Percentiles rank a stretch among this genome's conserved stretches.
phyloP scores from a whole-genome alignment of 495 filamentous ascomycete species.

The Bacidia gigantensis region DNA sequence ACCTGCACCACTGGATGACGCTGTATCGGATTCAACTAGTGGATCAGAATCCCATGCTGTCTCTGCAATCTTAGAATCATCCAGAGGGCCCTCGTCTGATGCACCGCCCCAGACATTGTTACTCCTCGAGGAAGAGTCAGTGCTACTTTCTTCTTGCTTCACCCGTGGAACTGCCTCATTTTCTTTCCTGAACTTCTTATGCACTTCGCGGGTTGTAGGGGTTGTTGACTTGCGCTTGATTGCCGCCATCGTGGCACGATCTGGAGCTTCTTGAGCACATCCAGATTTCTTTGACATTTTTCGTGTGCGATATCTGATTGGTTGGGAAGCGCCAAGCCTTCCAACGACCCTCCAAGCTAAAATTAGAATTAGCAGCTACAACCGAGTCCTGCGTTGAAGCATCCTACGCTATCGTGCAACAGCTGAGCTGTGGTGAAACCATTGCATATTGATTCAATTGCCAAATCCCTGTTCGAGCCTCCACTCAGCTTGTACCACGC shows the following conservation, averaged over 20 bases:
- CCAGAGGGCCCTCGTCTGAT: neutral
- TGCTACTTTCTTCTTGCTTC: neutral
- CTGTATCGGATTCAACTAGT: conserved; percentile 18
- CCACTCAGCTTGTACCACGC: neutral
- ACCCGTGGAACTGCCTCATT: neutral
- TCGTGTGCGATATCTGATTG: no score
- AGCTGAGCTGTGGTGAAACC: neutral
- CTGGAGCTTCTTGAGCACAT: neutral
- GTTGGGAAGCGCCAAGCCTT: neutral
- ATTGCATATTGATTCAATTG: neutral
- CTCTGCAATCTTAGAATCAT: conserved; percentile 6
- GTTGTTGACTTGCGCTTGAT: neutral
- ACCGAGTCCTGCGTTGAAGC: no score
- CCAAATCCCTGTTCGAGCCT: neutral
- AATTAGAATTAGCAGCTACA: no score
- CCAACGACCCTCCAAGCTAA: neutral
- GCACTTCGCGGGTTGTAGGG: no score
- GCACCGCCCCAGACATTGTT: no score
- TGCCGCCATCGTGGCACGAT: neutral
- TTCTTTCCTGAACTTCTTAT: neutral
- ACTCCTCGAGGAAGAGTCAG: no score
- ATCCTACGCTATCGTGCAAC: neutral
- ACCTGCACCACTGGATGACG: conserved; percentile 16
- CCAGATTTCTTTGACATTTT: neutral
- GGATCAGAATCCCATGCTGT: conserved; percentile 19